Evolutionary conservation across 306 rosid species (phyloP).

Genomic region (Cajanus cajan): DNA sequence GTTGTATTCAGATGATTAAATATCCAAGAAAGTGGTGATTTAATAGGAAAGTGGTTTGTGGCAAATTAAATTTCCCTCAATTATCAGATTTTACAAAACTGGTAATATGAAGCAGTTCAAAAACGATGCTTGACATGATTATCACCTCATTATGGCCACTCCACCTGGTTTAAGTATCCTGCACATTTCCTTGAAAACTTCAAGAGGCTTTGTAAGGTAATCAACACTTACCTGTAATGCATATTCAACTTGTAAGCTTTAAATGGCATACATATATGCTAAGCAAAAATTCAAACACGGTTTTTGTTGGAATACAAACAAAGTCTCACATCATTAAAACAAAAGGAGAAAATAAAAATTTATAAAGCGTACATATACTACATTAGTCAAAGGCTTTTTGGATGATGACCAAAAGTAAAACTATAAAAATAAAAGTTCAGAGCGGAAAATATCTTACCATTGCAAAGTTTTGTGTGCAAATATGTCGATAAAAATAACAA

Average conservation of each 20-base stretch:
- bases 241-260: conserved; percentile 11
- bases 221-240: conserved; percentile 78
- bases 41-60: conserved; percentile 2
- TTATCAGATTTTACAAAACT: conserved; percentile 7
- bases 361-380: too few species aligned
- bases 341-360: too few species aligned
- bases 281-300: not conserved
- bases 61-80: not conserved
- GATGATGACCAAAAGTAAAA: too few species aligned
- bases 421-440: too few species aligned
- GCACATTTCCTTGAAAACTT: conserved; percentile 68
- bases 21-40: conserved; percentile 9
- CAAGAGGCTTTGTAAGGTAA: conserved; percentile 73
- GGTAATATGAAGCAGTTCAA: conserved; percentile 1
- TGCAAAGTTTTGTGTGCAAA: too few species aligned
- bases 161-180: conserved; percentile 82
- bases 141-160: conserved; percentile 72
- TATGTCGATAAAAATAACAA: too few species aligned
- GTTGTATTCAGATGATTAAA: not conserved
- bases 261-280: not conserved
- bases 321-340: too few species aligned
- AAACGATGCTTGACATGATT: conserved; percentile 15
- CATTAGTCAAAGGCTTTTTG: too few species aligned
- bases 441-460: too few species aligned
- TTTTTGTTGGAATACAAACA: too few species aligned